Evolutionary conservation across 2,329 filamentous ascomycete genomes (phyloP).

Genomic region (Aspergillus sp.): DNA sequence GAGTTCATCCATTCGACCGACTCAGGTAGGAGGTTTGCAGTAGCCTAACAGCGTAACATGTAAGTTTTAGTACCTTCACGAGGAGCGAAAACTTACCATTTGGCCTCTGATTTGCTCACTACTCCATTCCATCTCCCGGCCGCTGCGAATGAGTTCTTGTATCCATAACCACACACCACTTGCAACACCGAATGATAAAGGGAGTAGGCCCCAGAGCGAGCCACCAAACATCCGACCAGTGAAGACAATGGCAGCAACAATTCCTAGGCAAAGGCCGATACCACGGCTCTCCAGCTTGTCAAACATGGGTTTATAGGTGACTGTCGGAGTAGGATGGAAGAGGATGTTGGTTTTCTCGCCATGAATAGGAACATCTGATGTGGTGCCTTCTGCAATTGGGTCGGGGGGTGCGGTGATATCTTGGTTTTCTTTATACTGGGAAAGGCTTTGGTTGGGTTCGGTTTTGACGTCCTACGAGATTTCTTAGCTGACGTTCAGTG

Average conservation of each 20-base stretch:
- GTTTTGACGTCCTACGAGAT: slow-evolving; percentile 63
- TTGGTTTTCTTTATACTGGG: slow-evolving; percentile 81
- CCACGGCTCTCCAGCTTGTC: slow-evolving; percentile 72
- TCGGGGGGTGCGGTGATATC: slow-evolving; percentile 90
- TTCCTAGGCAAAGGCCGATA: slow-evolving; percentile 67
- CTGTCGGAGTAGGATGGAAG: slow-evolving; percentile 89
- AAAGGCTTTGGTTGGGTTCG: slow-evolving; percentile 67
- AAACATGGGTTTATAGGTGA: slow-evolving; percentile 90
- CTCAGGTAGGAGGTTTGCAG: slow-evolving; percentile 85
- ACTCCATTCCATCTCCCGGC: slow-evolving; percentile 82
- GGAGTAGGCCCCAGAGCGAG: slow-evolving; percentile 72
- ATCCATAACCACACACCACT: slow-evolving; percentile 87
- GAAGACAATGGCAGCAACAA: slow-evolving; percentile 73
- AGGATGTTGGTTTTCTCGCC: slow-evolving; percentile 96
- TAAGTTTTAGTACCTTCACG: neutral
- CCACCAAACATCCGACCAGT: slow-evolving; percentile 80
- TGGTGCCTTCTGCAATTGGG: slow-evolving; percentile 76
- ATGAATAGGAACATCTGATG: slow-evolving; percentile 91
- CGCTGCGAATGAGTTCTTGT: slow-evolving; percentile 81
- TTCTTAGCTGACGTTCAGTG: slow-evolving; percentile 2
- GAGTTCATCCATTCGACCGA: slow-evolving; percentile 97
- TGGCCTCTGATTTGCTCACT: slow-evolving; percentile 83
- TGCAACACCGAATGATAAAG: slow-evolving; percentile 69
- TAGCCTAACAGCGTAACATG: slow-evolving; percentile 54
- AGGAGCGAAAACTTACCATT: slow-evolving; percentile 55